A percentile compares a stretch with the other conserved stretches of the same genome.
Conservation (phyloP, 2,329 filamentous ascomycete genomes). For the Ilyonectria destructans region DNA sequence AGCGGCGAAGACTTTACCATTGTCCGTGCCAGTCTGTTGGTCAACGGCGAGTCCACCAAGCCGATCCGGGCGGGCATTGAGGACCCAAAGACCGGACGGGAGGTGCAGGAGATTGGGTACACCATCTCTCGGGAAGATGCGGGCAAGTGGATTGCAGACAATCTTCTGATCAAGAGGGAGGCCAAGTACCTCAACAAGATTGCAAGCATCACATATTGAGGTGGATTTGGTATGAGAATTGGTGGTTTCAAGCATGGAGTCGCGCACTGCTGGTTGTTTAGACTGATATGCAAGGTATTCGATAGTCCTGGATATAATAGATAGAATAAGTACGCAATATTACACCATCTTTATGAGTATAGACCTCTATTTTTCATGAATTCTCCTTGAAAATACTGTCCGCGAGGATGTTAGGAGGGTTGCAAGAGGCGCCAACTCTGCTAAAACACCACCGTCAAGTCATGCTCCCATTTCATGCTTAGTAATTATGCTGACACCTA, state of each 20-base stretch:
- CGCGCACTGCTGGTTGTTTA: neutral
- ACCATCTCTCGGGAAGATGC: slow-evolving; percentile 64
- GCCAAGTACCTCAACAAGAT: slow-evolving; percentile 55
- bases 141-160: slow-evolving; percentile 64
- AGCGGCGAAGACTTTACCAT: slow-evolving; percentile 56
- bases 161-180: slow-evolving; percentile 50
- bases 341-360: no score
- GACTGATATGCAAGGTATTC: neutral
- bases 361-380: neutral
- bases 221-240: neutral
- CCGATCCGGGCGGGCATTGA: slow-evolving; percentile 59
- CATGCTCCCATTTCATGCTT: neutral
- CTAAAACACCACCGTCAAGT: neutral
- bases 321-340: neutral
- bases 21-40: slow-evolving; percentile 58
- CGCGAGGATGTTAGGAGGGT: no score
- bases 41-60: slow-evolving; percentile 47
- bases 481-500: neutral
- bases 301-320: neutral
- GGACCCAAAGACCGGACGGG: slow-evolving; percentile 52
- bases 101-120: slow-evolving; percentile 62
- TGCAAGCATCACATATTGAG: slow-evolving; percentile 56
- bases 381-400: no score
- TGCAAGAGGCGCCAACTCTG: neutral
- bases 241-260: neutral